These are phyloP conservation scores for Diaporthe citrichinensis DNA, from an alignment of 2,329 filamentous ascomycete genomes.

Conservation along the genomic window DNA sequence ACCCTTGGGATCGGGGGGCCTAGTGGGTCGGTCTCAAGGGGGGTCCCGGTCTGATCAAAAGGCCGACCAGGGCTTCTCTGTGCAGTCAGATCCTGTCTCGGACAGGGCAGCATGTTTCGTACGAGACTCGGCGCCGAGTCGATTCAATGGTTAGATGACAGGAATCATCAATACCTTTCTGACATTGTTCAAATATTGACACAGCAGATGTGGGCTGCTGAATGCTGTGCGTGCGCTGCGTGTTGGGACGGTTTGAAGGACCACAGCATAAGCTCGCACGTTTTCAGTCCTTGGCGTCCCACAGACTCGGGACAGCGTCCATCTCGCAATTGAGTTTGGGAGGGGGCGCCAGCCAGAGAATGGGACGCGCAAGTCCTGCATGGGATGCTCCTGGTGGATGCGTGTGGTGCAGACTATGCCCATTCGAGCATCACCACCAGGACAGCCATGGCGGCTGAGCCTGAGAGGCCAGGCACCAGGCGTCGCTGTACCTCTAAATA, in stretches of 20 bases:
- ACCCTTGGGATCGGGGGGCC: background rate
- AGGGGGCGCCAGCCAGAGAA: background rate
- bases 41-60: conserved; percentile 7
- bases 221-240: conserved; percentile 25
- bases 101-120: conserved; percentile 3
- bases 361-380: conserved; percentile 9
- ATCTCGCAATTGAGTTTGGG: conserved; percentile 30
- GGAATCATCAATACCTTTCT: background rate
- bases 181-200: background rate
- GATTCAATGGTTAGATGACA: background rate
- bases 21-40: conserved; percentile 5
- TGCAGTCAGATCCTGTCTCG: background rate
- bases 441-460: background rate
- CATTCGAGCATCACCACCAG: conserved; percentile 11
- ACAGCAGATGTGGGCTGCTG: conserved; percentile 18
- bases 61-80: conserved; percentile 9
- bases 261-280: conserved; percentile 27
- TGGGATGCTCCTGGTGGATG: background rate
- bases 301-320: conserved; percentile 23
- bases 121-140: conserved; percentile 31
- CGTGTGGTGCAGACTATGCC: conserved; percentile 7
- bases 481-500: background rate
- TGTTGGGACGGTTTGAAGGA: conserved; percentile 4
- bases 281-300: conserved; percentile 31
- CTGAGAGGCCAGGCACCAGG: conserved; percentile 3